phyloP scores from a whole-genome alignment of 176 grass and related monocot genomes.

The Alopecurus myosuroides region DNA sequence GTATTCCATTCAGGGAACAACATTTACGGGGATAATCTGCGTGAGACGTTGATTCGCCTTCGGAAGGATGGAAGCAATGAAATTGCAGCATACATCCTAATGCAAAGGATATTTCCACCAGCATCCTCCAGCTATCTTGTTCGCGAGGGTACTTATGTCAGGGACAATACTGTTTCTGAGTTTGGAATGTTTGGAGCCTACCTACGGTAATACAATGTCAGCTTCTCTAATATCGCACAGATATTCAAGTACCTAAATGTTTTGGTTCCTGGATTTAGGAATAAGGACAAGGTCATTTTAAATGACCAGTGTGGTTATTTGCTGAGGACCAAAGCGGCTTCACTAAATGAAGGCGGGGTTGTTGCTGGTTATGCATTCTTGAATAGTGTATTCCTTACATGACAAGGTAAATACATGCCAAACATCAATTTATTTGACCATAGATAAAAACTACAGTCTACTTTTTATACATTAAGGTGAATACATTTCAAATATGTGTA shows the following conservation, averaged over 20 bases:
- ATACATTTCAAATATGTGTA: neutral
- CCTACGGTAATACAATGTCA: slow-evolving; percentile 25
- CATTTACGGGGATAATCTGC: slow-evolving; percentile 48
- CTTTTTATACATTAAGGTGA: neutral
- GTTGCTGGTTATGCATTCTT: slow-evolving; percentile 61
- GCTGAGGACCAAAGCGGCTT: slow-evolving; percentile 55
- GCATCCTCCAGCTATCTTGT: slow-evolving; percentile 47
- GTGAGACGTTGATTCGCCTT: slow-evolving; percentile 36
- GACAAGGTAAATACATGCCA: slow-evolving; percentile 29
- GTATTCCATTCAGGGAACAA: slow-evolving; percentile 44
- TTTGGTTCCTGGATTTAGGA: slow-evolving; percentile 30
- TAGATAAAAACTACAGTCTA: too few relatives aligned
- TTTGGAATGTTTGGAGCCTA: slow-evolving; percentile 62
- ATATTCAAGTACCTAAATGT: neutral
- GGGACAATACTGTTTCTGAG: slow-evolving; percentile 48
- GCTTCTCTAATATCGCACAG: neutral
- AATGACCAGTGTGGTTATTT: slow-evolving; percentile 61
- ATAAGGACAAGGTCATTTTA: slow-evolving; percentile 50
- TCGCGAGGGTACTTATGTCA: slow-evolving; percentile 33
- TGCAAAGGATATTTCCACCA: slow-evolving; percentile 64
- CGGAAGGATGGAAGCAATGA: slow-evolving; percentile 33
- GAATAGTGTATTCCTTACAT: slow-evolving; percentile 54
- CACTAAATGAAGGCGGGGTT: slow-evolving; percentile 73
- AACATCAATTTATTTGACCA: neutral
- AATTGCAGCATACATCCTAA: slow-evolving; percentile 59